Base-by-base conservation (phyloP, 2,329 filamentous ascomycete species). In the Chalara sp. region DNA sequence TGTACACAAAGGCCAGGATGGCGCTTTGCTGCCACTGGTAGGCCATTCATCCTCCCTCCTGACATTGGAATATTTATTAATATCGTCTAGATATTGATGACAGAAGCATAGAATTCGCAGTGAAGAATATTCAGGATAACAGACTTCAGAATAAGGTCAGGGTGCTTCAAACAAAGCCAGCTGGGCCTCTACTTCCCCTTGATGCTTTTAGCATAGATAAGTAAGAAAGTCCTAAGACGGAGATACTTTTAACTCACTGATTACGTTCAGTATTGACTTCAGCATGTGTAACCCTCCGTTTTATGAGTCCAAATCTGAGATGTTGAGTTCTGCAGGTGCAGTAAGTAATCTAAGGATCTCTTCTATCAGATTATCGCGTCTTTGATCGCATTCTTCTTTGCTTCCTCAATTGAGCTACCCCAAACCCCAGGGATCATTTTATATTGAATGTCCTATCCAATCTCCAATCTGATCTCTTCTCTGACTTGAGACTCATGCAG, bases 221-320 rank as follows among this genome's bases (percentile, higher is more conserved):
- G 68, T 68, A 62, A 37, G 41, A 55, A 10, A 10, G 21, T 21
- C 21, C 21, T 21, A 21, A 21, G 11, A 10, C 5, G 6, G 6
- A 43, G 11, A 49, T 13, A 29, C 29, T 21, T n/a, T 21, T n/a
- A 13, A 40, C 13, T 48, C 10, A 40, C 7, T 48, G n/a, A 33
- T 30, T 28, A 21, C 10, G 4, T 49, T 6, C 45, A 75, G 72
- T 3, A 73, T 95, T 42, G 84, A 92, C 64, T 96, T 97, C 65
- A 83, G 81, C 52, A 95, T 97, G 83, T 92, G 86, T 56, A 99
- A 99, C 59, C 93, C 93, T 0, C 93, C 93, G 0, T 99, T 99
- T 70, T 97, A 96, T 71, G 68, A 75, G n/a, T 90, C 87, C 0
- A 70, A 78, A 3, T 68, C 76, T 5, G 89, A 95, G 47, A 79